Conservation (phyloP, 1,139 yeast genomes). For the Nakaseomyces delphensis region DNA sequence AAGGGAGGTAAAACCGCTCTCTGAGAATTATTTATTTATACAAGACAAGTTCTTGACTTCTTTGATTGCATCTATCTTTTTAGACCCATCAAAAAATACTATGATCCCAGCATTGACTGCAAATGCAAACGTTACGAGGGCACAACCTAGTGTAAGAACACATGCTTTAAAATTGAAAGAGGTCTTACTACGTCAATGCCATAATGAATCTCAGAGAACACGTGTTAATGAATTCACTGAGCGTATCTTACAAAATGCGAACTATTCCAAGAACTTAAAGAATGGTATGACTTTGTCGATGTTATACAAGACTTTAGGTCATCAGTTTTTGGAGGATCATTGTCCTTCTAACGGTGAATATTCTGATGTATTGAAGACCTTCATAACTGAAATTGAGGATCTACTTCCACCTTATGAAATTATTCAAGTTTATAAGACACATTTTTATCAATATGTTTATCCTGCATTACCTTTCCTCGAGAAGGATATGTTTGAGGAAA, state of each 20-base stretch:
- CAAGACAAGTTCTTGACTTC: conserved; percentile 26
- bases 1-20: conserved; percentile 28
- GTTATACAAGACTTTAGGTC: conserved; percentile 19
- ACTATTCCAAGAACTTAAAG: conserved; percentile 18
- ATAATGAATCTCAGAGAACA: conserved; percentile 15
- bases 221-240: conserved; percentile 24
- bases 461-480: conserved; percentile 19
- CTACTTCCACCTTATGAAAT: conserved; percentile 15
- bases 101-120: conserved; percentile 25
- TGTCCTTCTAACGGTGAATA: conserved; percentile 16
- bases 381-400: conserved; percentile 13
- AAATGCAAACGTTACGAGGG: conserved; percentile 18
- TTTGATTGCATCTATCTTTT: conserved; percentile 23
- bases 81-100: conserved; percentile 25
- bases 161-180: conserved; percentile 21
- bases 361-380: conserved; percentile 16
- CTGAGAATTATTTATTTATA: conserved; percentile 26
- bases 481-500: conserved; percentile 17
- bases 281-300: conserved; percentile 22
- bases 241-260: conserved; percentile 21
- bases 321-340: conserved; percentile 17
- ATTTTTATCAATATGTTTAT: conserved; percentile 18
- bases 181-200: conserved; percentile 18
- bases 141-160: conserved; percentile 16
- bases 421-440: conserved; percentile 14